These are phyloP conservation scores for Colletotrichum paranaense DNA, from an alignment of 2,329 filamentous ascomycete species.

Conservation along the genomic window DNA sequence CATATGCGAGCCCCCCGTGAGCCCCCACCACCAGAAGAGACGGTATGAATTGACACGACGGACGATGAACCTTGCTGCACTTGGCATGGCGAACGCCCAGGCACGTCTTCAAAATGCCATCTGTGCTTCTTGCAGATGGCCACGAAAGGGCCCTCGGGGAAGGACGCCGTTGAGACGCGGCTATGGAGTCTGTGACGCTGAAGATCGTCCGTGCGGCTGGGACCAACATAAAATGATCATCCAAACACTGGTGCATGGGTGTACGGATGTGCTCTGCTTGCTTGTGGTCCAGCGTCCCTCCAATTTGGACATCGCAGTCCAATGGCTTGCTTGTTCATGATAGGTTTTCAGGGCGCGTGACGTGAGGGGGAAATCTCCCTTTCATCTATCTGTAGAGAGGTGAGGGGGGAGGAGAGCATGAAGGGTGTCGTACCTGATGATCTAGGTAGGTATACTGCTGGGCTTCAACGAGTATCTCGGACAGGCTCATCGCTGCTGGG, in stretches of 20 bases:
- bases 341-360: not conserved
- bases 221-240: not conserved
- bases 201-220: constrained; percentile 19
- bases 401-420: not conserved
- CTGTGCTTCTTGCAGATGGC: constrained; percentile 8
- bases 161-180: constrained; percentile 12
- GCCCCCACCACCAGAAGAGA: not conserved
- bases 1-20: not conserved
- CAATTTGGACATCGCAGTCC: not conserved
- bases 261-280: not conserved
- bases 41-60: constrained; percentile 1
- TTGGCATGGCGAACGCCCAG: constrained; percentile 13
- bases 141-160: constrained; percentile 1
- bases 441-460: not conserved
- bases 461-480: not conserved
- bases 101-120: constrained; percentile 8
- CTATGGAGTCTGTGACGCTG: constrained; percentile 9
- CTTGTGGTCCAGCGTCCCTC: not conserved
- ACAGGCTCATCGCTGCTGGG: not conserved
- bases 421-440: not conserved
- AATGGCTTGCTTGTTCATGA: not conserved
- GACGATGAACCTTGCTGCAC: constrained; percentile 8
- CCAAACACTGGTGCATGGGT: not conserved
- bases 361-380: not conserved
- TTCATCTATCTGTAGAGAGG: not conserved